A percentile compares a stretch with the other conserved stretches of the same genome.
Conservation (phyloP, 1,284 basidiomycete genomes). For the Phenoliferia sp. region DNA sequence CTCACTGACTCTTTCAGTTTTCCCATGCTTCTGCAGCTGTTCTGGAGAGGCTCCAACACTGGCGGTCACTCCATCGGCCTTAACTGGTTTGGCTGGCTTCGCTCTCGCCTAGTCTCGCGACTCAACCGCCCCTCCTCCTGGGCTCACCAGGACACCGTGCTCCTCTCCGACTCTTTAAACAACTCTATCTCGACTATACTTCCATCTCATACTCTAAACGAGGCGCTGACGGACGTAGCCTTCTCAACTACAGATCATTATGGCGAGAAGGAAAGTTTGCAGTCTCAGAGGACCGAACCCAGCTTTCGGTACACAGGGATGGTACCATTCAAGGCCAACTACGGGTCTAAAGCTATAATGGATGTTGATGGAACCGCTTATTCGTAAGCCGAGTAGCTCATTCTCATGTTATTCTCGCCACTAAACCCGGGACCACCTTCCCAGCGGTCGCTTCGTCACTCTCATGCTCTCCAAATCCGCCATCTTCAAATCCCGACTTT, state of each 20-base stretch:
- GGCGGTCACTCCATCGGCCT: conserved; percentile 14
- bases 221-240: conserved; percentile 17
- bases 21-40: conserved; percentile 2
- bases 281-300: conserved; percentile 15
- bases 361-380: conserved; percentile 28
- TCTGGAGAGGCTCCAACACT: conserved; percentile 25
- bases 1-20: neutral
- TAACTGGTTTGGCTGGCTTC: conserved; percentile 19
- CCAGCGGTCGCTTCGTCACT: conserved; percentile 16
- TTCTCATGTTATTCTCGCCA: neutral
- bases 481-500: conserved; percentile 15
- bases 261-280: conserved; percentile 9
- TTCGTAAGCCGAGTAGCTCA: neutral
- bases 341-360: conserved; percentile 12
- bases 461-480: conserved; percentile 10
- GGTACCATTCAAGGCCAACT: conserved; percentile 15
- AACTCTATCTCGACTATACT: neutral
- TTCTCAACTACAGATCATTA: conserved; percentile 12
- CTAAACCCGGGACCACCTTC: neutral
- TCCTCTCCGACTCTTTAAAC: conserved; percentile 1
- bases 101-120: conserved; percentile 14
- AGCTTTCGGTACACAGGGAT: conserved; percentile 15
- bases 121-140: conserved; percentile 17
- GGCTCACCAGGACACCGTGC: conserved; percentile 7
- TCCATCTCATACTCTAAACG: conserved; percentile 4